Evolutionary conservation across 495 filamentous ascomycete species (phyloP).

Genomic region (Penicillium samsonianum): DNA sequence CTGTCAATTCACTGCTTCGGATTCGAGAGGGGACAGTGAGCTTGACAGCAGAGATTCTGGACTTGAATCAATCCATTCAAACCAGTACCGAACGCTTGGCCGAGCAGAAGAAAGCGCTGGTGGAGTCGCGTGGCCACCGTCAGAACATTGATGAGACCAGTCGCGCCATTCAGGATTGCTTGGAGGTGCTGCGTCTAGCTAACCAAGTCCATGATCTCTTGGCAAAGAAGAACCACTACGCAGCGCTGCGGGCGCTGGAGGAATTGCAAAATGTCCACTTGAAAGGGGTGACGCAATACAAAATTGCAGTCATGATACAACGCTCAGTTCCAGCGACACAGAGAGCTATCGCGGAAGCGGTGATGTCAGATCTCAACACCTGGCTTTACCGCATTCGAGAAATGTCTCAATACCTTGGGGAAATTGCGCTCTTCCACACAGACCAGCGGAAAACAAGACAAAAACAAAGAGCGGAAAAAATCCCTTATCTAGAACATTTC

Average conservation of each 20-base stretch:
- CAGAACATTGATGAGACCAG: conserved; percentile 96
- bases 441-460: conserved; percentile 82
- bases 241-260: conserved; percentile 87
- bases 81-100: conserved; percentile 92
- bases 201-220: conserved; percentile 94
- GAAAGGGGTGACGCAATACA: conserved; percentile 88
- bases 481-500: conserved; percentile 73
- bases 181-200: conserved; percentile 87
- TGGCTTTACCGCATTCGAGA: conserved; percentile 98
- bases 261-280: conserved; percentile 96
- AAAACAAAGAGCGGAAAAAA: conserved; percentile 71
- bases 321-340: conserved; percentile 91
- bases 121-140: conserved; percentile 86
- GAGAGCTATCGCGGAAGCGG: conserved; percentile 88
- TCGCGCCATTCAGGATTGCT: conserved; percentile 81
- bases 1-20: conserved; percentile 87
- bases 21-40: conserved; percentile 86
- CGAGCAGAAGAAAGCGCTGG: conserved; percentile 89
- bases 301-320: conserved; percentile 94
- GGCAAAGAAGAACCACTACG: conserved; percentile 90
- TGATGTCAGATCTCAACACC: conserved; percentile 95
- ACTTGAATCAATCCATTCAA: conserved; percentile 92
- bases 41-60: conserved; percentile 87
- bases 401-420: conserved; percentile 90
- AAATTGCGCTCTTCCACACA: conserved; percentile 96